These are phyloP conservation scores for Dimocarpus longan DNA, from an alignment of 345 rosid species.

Conservation along the genomic window DNA sequence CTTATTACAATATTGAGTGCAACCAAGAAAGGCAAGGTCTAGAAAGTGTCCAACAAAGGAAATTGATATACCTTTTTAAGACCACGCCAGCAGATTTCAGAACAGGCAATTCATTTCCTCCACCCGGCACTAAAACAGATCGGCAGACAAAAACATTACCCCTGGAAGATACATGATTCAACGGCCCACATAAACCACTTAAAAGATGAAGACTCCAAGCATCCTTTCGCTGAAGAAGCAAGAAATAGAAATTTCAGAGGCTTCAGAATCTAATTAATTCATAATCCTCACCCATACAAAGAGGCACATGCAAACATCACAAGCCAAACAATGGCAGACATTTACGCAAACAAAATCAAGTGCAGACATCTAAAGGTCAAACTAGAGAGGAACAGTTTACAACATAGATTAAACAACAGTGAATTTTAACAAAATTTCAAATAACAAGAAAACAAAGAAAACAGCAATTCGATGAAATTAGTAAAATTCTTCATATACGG, in stretches of 20 bases:
- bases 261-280: neutral
- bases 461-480: neutral
- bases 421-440: neutral
- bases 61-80: conserved; percentile 47
- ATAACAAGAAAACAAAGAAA: neutral
- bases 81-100: conserved; percentile 51
- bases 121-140: conserved; percentile 51
- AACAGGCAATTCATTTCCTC: conserved; percentile 54
- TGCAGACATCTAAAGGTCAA: neutral
- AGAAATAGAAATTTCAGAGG: conserved; percentile 19
- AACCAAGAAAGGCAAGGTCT: neutral
- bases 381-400: neutral
- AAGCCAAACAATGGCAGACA: neutral
- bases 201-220: conserved; percentile 60
- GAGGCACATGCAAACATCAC: neutral
- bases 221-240: conserved; percentile 53
- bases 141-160: conserved; percentile 54
- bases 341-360: neutral
- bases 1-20: neutral
- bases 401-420: neutral
- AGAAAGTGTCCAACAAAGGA: conserved; percentile 11
- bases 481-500: neutral
- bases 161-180: conserved; percentile 43
- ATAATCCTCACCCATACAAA: neutral
- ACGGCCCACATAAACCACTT: conserved; percentile 39